These are phyloP conservation scores for Xylariales sp. DNA, from an alignment of 2,329 filamentous ascomycete species.

Conservation along the genomic window DNA sequence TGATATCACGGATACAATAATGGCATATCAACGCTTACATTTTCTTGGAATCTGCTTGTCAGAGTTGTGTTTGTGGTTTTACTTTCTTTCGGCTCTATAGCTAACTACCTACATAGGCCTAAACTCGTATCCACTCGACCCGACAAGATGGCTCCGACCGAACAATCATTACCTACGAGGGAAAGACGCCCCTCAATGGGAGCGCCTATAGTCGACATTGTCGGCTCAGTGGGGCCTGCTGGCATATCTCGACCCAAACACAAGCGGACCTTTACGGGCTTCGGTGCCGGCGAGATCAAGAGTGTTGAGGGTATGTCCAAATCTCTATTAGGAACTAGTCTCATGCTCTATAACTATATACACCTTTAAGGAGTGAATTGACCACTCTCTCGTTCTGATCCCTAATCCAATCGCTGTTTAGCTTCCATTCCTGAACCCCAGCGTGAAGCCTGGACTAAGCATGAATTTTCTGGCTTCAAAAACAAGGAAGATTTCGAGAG, in stretches of 20 bases:
- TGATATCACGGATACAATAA: conserved; percentile 11
- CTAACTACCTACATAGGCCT: conserved; percentile 16
- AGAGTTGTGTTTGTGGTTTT: not conserved
- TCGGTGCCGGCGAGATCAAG: conserved; percentile 92
- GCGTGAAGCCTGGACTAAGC: conserved; percentile 80
- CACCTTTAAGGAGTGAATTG: not conserved
- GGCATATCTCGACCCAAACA: conserved; percentile 93
- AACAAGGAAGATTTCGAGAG: conserved; percentile 85
- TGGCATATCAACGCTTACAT: conserved; percentile 18
- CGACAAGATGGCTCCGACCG: conserved; percentile 49
- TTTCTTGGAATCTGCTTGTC: not conserved
- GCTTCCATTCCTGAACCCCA: conserved; percentile 88
- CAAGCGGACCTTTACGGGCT: conserved; percentile 95
- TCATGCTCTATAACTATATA: conserved; percentile 3
- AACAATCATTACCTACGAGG: conserved; percentile 62
- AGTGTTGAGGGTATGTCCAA: conserved; percentile 79
- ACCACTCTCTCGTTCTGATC: conserved; percentile 1
- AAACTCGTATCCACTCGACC: not conserved
- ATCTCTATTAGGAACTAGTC: not conserved
- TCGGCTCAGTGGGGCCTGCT: conserved; percentile 85
- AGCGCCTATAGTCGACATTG: conserved; percentile 86
- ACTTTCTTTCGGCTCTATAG: not conserved
- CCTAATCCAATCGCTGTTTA: conserved; percentile 46
- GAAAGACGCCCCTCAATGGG: conserved; percentile 83
- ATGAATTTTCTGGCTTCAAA: conserved; percentile 74